A percentile compares a stretch with the other conserved stretches of the same genome.
Evolutionary conservation across 495 filamentous ascomycete species (phyloP).

Genomic region (Apiosordaria backusii): DNA sequence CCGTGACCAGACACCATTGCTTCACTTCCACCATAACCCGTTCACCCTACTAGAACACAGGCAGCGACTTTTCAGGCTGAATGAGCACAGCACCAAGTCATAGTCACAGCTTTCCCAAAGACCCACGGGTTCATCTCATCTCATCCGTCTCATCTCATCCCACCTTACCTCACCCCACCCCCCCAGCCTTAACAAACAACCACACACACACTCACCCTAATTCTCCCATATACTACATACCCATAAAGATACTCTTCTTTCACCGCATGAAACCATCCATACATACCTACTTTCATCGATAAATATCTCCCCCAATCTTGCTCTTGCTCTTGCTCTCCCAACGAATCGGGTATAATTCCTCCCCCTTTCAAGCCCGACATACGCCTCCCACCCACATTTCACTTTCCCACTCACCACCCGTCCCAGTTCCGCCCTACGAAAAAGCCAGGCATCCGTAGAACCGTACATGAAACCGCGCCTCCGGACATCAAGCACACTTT

Average conservation of each 20-base stretch:
- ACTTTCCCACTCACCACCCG: neutral
- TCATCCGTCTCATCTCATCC: neutral
- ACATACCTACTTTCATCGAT: neutral
- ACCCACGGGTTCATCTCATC: neutral
- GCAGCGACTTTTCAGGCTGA: neutral
- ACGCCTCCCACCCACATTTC: neutral
- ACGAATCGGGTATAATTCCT: neutral
- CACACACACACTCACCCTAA: neutral
- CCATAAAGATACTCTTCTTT: neutral
- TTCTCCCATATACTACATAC: neutral
- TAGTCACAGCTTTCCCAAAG: neutral
- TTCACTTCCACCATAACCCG: too few relatives aligned
- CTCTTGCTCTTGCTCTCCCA: neutral
- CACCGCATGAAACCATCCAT: neutral
- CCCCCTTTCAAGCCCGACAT: neutral
- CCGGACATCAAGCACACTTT: neutral
- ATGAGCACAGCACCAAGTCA: neutral
- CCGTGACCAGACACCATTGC: too few relatives aligned
- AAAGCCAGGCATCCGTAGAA: neutral
- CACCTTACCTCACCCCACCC: neutral
- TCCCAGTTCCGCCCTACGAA: neutral
- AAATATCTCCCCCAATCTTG: neutral
- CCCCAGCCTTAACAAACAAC: too few relatives aligned
- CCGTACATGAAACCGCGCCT: neutral
- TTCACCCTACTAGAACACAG: too few relatives aligned